These are phyloP conservation scores for Candida quercuum DNA, from an alignment of 805 yeast species.

Conservation along the genomic window DNA sequence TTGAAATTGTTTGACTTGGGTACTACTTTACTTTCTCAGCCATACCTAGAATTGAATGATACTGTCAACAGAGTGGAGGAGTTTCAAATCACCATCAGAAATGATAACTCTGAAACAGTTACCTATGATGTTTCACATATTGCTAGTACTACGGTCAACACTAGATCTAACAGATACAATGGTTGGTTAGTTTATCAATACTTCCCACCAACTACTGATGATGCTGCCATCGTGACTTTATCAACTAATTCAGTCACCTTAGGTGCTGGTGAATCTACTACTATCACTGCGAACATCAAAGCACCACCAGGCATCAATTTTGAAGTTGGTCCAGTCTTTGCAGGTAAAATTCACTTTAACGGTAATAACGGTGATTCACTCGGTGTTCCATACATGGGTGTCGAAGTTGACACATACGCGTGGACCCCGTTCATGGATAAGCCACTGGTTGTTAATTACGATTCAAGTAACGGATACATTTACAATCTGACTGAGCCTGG, in stretches of 20 bases:
- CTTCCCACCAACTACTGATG: constrained; percentile 6
- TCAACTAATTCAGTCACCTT: constrained; percentile 4
- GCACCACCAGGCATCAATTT: constrained; percentile 3
- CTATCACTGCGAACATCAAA: constrained; percentile 6
- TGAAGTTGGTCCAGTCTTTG: constrained; percentile 6
- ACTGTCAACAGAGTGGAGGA: constrained; percentile 11
- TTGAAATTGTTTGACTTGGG: constrained; percentile 6
- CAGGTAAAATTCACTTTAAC: constrained; percentile 9
- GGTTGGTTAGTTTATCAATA: neutral
- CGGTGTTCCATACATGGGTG: constrained; percentile 16
- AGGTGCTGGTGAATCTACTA: constrained; percentile 9
- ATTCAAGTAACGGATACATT: constrained; percentile 3
- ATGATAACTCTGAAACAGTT: constrained; percentile 6
- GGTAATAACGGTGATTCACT: constrained; percentile 13
- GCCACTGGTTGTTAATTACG: constrained; percentile 7
- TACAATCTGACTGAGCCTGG: constrained; percentile 5
- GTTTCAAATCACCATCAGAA: constrained; percentile 8
- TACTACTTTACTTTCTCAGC: constrained; percentile 5
- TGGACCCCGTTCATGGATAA: constrained; percentile 6
- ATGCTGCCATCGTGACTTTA: constrained; percentile 5
- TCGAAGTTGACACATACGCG: constrained; percentile 5
- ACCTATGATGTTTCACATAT: constrained; percentile 6
- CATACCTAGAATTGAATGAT: constrained; percentile 10
- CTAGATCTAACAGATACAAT: constrained; percentile 1
- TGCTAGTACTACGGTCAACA: constrained; percentile 6